Conservation (phyloP, 495 filamentous ascomycete species). For the Penicillium odoratum region DNA sequence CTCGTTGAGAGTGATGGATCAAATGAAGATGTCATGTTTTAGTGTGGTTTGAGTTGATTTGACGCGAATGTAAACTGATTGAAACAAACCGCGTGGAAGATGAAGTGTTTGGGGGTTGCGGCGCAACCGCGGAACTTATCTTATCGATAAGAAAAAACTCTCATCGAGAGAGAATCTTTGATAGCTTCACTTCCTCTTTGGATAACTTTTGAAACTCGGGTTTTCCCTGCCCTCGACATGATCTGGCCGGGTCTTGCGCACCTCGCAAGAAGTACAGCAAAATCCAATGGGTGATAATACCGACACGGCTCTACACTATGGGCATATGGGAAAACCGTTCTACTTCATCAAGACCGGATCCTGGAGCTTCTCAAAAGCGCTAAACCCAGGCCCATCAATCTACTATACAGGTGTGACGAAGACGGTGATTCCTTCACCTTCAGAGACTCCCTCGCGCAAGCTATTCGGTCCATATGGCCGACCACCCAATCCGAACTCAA, state of each 20-base stretch:
- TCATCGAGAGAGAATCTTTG: too few relatives aligned
- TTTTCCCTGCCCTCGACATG: slow-evolving; percentile 37
- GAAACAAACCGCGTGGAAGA: background rate
- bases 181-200: background rate
- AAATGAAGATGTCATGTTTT: slow-evolving; percentile 52
- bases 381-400: slow-evolving; percentile 27
- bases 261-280: slow-evolving; percentile 37
- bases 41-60: background rate
- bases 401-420: slow-evolving; percentile 37
- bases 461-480: slow-evolving; percentile 6
- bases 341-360: slow-evolving; percentile 53
- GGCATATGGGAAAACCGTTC: slow-evolving; percentile 59
- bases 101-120: slow-evolving; percentile 28
- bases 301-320: slow-evolving; percentile 60
- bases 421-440: slow-evolving; percentile 29
- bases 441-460: slow-evolving; percentile 14
- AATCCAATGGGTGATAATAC: slow-evolving; percentile 63
- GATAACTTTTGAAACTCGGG: background rate
- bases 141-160: slow-evolving; percentile 31
- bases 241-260: slow-evolving; percentile 27
- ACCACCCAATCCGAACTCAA: slow-evolving; percentile 17
- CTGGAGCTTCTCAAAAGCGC: slow-evolving; percentile 58
- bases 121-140: slow-evolving; percentile 28
- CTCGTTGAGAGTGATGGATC: slow-evolving; percentile 76
- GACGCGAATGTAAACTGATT: background rate